A percentile compares a stretch with the other conserved stretches of the same genome.
These are phyloP conservation scores for Amniculicola lignicola DNA, from an alignment of 495 filamentous ascomycete genomes.

Conservation along the genomic window DNA sequence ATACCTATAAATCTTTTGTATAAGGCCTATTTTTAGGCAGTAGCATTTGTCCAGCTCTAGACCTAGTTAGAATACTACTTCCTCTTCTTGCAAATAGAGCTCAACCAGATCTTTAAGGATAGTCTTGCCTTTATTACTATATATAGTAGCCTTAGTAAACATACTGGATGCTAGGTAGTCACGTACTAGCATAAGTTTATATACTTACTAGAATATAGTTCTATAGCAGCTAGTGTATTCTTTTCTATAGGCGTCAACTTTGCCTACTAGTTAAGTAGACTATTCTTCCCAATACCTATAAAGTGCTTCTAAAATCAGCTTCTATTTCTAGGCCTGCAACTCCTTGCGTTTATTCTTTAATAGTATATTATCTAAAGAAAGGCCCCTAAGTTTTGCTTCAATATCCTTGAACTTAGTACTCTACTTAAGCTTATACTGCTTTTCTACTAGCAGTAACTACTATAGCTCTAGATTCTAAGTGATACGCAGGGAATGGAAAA, in stretches of 20 bases:
- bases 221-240: conserved; percentile 17
- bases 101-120: conserved; percentile 14
- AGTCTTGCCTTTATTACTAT: too few relatives aligned
- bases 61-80: too few relatives aligned
- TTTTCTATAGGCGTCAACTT: conserved; percentile 25
- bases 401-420: too few relatives aligned
- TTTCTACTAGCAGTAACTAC: conserved; percentile 30
- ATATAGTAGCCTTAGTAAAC: conserved; percentile 27
- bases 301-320: conserved; percentile 29
- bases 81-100: too few relatives aligned
- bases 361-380: conserved; percentile 22
- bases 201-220: conserved; percentile 23
- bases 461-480: conserved; percentile 33
- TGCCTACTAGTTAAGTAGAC: conserved; percentile 7
- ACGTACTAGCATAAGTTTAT: conserved; percentile 25
- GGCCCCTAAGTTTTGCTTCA: conserved; percentile 27
- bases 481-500: conserved; percentile 29
- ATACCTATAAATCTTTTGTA: too few relatives aligned
- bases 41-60: too few relatives aligned
- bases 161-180: conserved; percentile 31
- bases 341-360: too few relatives aligned
- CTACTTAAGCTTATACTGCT: too few relatives aligned
- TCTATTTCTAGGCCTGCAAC: conserved; percentile 28
- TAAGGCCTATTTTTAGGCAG: too few relatives aligned
- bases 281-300: too few relatives aligned